Evolutionary conservation across 805 yeast species (phyloP), one percentile per base, ranked within the genome.

Genomic region (Scheffersomyces stipitis): DNA sequence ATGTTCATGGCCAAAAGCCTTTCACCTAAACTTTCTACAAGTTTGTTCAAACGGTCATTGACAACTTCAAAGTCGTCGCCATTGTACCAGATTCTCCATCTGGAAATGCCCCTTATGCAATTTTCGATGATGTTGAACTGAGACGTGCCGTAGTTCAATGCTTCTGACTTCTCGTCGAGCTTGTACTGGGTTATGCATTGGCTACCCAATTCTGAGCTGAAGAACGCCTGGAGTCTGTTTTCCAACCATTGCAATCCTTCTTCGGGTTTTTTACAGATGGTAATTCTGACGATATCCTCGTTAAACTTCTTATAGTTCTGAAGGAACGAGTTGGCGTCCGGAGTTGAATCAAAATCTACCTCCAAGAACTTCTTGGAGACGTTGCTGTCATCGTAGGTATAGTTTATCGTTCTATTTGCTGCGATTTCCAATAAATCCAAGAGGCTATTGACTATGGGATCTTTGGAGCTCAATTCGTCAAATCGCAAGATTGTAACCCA

Each of bases 61-160:
- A 78, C 67, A 26, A 66, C 64, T 26, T 76, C 81, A 34, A 76
- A 71, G 16, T 73, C 73, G 4, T 69, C 73, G 5, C 80, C 78
- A 24, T 62, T 73, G 51, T 87, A 89, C 96, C 97, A 91, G 13
- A 88, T 80, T 51, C 87, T 80, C 99, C 99, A 95, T 54, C 99
- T 77, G 9, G 93, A 81, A 16, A 95, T 83, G 26, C 98, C 99
- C 41, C 96, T 76, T 23, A 93, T 78, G 48, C 95, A 83, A 24
- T 96, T 83, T 60, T 91, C 98, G 18, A 89, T 86, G 17, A 89
- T 79, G 54, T 81, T 82, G 42, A 93, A 80, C 56, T 89, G 96
- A 0, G 95, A 78, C 36, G 82, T 75, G 0, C 95, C 93, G 42
- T 80, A 75, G 29, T 84, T 73, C 54, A 78, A 86, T 4, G 96